Conservation (phyloP, 352 stramenopile genomes). For the Phytophthora kernoviae region DNA sequence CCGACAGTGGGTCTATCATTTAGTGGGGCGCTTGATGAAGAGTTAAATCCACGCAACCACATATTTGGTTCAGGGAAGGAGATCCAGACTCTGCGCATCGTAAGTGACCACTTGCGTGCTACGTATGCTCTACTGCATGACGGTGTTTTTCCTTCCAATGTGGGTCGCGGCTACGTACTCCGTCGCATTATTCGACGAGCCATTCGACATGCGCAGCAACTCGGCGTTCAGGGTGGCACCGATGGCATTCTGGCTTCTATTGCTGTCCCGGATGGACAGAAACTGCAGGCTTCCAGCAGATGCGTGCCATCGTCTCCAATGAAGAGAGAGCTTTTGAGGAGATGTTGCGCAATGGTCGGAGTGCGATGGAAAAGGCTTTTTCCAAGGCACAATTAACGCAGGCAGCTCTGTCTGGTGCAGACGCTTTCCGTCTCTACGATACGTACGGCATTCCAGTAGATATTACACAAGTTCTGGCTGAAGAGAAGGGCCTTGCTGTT, state of each 20-base stretch:
- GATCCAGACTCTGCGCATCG: conserved; percentile 84
- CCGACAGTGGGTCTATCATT: conserved; percentile 35
- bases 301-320: conserved; percentile 70
- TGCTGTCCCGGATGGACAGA: conserved; percentile 50
- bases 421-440: conserved; percentile 78
- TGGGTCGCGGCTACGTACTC: conserved; percentile 96
- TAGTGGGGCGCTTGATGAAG: conserved; percentile 38
- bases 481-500: conserved; percentile 62
- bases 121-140: conserved; percentile 94
- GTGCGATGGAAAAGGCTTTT: conserved; percentile 71
- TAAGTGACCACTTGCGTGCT: conserved; percentile 96
- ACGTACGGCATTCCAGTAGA: conserved; percentile 82
- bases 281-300: conserved; percentile 49
- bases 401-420: conserved; percentile 43
- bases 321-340: conserved; percentile 76
- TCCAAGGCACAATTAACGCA: conserved; percentile 14
- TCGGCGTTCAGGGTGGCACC: conserved; percentile 45
- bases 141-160: conserved; percentile 95
- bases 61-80: conserved; percentile 55
- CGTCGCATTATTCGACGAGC: conserved; percentile 93
- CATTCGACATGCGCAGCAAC: conserved; percentile 73
- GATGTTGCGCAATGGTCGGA: conserved; percentile 65
- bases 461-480: conserved; percentile 70
- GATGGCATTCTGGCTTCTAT: conserved; percentile 51
- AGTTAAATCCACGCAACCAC: conserved; percentile 45